Percentiles rank a stretch among this genome's conserved stretches.
These are phyloP conservation scores for Sclerotinia borealis DNA, from an alignment of 2,329 filamentous ascomycete genomes.

Conservation along the genomic window DNA sequence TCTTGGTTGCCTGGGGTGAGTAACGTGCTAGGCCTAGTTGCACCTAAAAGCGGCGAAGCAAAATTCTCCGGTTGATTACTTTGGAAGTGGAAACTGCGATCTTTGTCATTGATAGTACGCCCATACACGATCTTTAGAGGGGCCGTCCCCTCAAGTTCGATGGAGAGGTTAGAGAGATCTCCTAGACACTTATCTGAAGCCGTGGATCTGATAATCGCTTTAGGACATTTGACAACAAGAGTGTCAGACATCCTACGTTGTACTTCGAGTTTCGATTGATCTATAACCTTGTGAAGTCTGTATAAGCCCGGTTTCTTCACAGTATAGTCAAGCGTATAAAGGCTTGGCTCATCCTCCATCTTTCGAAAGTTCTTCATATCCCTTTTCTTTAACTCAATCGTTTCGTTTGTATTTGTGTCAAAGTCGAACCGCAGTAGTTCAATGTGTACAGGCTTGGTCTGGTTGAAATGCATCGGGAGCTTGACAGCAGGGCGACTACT, in stretches of 20 bases:
- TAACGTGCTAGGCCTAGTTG: slow-evolving; percentile 50
- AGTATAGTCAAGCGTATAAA: slow-evolving; percentile 59
- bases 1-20: slow-evolving; percentile 56
- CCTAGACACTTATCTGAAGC: slow-evolving; percentile 70
- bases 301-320: slow-evolving; percentile 88
- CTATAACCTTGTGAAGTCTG: slow-evolving; percentile 74
- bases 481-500: slow-evolving; percentile 52
- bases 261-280: slow-evolving; percentile 91
- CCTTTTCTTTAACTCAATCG: slow-evolving; percentile 65
- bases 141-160: slow-evolving; percentile 82
- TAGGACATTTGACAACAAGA: slow-evolving; percentile 80
- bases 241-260: slow-evolving; percentile 70
- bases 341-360: slow-evolving; percentile 53
- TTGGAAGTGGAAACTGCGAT: slow-evolving; percentile 83
- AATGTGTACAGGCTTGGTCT: slow-evolving; percentile 81
- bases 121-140: slow-evolving; percentile 92
- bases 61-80: slow-evolving; percentile 88
- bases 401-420: slow-evolving; percentile 73
- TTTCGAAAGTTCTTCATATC: slow-evolving; percentile 65
- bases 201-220: slow-evolving; percentile 63
- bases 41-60: slow-evolving; percentile 66
- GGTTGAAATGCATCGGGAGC: slow-evolving; percentile 87
- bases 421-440: slow-evolving; percentile 85
- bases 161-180: slow-evolving; percentile 76
- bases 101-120: slow-evolving; percentile 74